A percentile compares a stretch with the other conserved stretches of the same genome.
Conservation (phyloP, 129 eudicot species). For the Tagetes erecta region DNA sequence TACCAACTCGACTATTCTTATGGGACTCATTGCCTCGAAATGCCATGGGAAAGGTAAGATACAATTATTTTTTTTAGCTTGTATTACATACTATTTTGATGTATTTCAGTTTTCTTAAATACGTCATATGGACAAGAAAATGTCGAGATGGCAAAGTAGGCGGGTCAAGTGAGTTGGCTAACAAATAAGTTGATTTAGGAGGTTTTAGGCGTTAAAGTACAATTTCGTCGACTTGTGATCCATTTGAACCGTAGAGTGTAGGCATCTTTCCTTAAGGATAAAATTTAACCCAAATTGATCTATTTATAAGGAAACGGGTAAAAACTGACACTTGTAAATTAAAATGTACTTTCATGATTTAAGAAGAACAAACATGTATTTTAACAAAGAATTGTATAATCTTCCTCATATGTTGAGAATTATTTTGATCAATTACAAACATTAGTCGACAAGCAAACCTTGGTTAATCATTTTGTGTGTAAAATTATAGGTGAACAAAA, state of each 20-base stretch:
- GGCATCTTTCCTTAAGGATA: too few species aligned
- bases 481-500: constrained; percentile 80
- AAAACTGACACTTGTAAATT: too few species aligned
- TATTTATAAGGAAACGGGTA: too few species aligned
- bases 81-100: constrained; percentile 2
- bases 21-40: constrained; percentile 97
- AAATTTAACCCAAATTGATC: too few species aligned
- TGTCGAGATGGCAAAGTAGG: not conserved
- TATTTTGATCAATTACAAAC: not conserved
- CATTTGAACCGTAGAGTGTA: too few species aligned
- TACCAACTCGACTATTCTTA: constrained; percentile 72
- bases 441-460: not conserved
- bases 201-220: too few species aligned
- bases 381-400: too few species aligned
- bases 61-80: not conserved
- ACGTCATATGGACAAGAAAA: not conserved
- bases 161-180: not conserved
- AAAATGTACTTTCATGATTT: too few species aligned
- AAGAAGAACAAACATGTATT: not conserved
- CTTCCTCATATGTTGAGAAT: not conserved
- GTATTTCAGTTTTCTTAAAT: not conserved
- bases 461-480: constrained; percentile 6
- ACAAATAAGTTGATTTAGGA: too few species aligned
- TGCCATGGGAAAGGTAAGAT: constrained; percentile 97
- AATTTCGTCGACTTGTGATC: too few species aligned